phyloP scores from a whole-genome alignment of 805 yeast species.

The Schwanniomyces sp. region DNA sequence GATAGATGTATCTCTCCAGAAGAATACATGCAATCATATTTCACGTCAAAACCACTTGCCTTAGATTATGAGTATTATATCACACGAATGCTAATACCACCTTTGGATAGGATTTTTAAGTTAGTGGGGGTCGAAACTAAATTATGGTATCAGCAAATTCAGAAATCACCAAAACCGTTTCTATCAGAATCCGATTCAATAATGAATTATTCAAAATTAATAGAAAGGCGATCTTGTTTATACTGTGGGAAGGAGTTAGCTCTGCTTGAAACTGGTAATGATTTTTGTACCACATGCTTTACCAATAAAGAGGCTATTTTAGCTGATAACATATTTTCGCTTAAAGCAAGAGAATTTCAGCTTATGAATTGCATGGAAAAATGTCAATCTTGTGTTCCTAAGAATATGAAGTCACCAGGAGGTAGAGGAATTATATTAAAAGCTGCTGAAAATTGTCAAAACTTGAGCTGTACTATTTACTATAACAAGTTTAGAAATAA shows the following conservation, averaged over 20 bases:
- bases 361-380: conserved; percentile 6
- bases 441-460: conserved; percentile 42
- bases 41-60: conserved; percentile 33
- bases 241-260: conserved; percentile 21
- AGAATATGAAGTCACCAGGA: conserved; percentile 14
- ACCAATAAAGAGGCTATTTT: conserved; percentile 35
- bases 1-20: conserved; percentile 83
- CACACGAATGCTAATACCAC: conserved; percentile 81
- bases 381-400: conserved; percentile 22
- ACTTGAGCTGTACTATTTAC: conserved; percentile 65
- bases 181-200: conserved; percentile 1
- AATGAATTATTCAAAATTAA: conserved; percentile 10
- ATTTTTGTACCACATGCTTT: conserved; percentile 19
- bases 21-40: conserved; percentile 51
- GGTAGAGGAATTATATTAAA: conserved; percentile 3
- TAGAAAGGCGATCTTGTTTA: conserved; percentile 20
- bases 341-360: conserved; percentile 22
- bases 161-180: conserved; percentile 25
- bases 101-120: conserved; percentile 80
- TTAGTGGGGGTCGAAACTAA: conserved; percentile 78
- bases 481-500: conserved; percentile 50
- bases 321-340: conserved; percentile 23
- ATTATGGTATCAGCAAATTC: conserved; percentile 75
- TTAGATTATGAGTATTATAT: conserved; percentile 87
- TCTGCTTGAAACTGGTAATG: conserved; percentile 1